Base-by-base conservation (phyloP, 805 yeast species). In the Starmerella sirachaensis region DNA sequence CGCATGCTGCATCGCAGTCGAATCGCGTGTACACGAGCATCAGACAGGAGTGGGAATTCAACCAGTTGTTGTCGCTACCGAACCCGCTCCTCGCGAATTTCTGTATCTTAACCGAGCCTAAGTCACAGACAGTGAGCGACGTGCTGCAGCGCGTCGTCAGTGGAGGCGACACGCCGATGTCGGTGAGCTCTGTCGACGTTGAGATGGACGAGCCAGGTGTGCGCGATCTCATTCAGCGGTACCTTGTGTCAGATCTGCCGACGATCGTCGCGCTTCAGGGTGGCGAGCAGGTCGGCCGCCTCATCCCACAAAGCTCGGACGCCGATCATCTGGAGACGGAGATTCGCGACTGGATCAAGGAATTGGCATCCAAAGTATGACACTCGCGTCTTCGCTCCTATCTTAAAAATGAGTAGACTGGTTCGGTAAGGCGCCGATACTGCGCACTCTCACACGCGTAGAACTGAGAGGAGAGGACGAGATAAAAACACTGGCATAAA, bases 41-140 rank as follows among this genome's bases (percentile, higher is more conserved):
- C 14, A 63, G 76, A 43, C 64, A 69, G 38, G 68, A 69, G 16
- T 59, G 64, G 36, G 93, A 83, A 48, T 57, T 83, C 31, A 73
- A 76, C 36, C 68, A 69, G 24, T 53, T 74, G 21, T 55, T 63
- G 20, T 57, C 55, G 29, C 61, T 68, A 38, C 68, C 72, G 40
- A 66, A 69, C 29, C 91, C 93, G 1, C 58, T 80, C 38, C 56
- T 82, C 31, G 63, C 81, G 50, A 78, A 82, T 56, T 83, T 83
- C 59, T 79, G 85, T 1, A 62, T 70, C 29, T 53, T 73, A 39
- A 83, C 83, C 8, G 83, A 78, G 48, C 62, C 68, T 3, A 62
- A 68, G 18, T 73, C 78, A 43, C 74, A 78, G 52, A 66, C 66
- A 42, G 65, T 78, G 26, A 78, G 88, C 1, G 71, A 72, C 16